These are phyloP conservation scores for Calonectria pteridis DNA, from an alignment of 2,329 filamentous ascomycete genomes.

Conservation along the genomic window DNA sequence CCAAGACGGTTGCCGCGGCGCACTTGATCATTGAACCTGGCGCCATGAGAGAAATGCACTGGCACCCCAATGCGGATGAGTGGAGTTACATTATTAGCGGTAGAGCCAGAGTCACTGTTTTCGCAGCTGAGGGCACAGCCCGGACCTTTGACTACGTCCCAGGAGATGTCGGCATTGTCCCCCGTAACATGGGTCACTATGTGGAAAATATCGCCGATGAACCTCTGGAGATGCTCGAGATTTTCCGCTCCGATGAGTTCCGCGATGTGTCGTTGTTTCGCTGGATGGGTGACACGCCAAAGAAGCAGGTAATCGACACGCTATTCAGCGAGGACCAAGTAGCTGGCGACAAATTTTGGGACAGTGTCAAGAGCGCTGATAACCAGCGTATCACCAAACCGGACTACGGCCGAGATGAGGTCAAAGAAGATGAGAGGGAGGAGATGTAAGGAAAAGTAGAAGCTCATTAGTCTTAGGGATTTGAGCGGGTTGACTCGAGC, in stretches of 20 bases:
- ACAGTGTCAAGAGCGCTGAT: conserved; percentile 71
- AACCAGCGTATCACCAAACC: conserved; percentile 66
- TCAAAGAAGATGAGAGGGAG: background rate
- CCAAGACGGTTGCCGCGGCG: conserved; percentile 79
- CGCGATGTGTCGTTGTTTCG: conserved; percentile 80
- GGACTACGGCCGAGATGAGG: conserved; percentile 22
- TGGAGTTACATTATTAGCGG: conserved; percentile 85
- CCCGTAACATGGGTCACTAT: conserved; percentile 83
- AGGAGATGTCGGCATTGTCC: conserved; percentile 83
- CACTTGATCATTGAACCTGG: conserved; percentile 79
- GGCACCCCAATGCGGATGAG: conserved; percentile 84
- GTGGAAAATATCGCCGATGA: conserved; percentile 85
- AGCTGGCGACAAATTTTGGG: conserved; percentile 72
- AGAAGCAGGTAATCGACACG: conserved; percentile 74
- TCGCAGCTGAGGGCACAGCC: conserved; percentile 75
- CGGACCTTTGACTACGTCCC: conserved; percentile 82
- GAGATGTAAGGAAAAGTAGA: background rate
- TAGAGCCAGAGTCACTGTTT: conserved; percentile 79
- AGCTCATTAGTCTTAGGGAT: background rate
- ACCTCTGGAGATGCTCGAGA: conserved; percentile 81
- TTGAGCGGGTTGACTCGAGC: background rate
- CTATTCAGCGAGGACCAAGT: conserved; percentile 73
- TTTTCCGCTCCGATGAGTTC: conserved; percentile 79
- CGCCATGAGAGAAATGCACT: conserved; percentile 83
- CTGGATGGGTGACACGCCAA: conserved; percentile 80